Base-by-base conservation (phyloP, 441 rosid genomes). In the Flueggea neowawraea region DNA sequence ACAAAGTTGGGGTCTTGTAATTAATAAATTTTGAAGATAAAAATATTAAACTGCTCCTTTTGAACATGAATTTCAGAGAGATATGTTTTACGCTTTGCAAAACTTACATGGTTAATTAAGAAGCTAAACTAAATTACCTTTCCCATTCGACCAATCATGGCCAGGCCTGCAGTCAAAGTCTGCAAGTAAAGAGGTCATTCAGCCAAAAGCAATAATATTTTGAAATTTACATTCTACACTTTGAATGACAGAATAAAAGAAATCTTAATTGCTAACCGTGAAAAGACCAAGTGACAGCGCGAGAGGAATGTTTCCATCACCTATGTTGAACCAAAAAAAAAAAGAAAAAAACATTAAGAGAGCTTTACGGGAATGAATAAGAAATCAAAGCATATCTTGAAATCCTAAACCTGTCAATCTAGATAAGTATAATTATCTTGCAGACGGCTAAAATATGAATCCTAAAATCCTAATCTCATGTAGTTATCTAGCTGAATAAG, bases 111-210 rank as follows among this genome's bases (percentile, higher is more conserved):
- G 41, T 36, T 22, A 22, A 22, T 22, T 22, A 22, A 31, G 33
- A 31, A 55, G 14, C 31, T 55, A 7, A 22, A 31, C 11, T 10
- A 45, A 66, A 52, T 76, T 70, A 90, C 98, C 97, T 70, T 90
- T 69, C 98, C 98, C 69, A 70, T 60, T 16, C 96, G 95, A 72
- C 90, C 96, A 65, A 90, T 82, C 93, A 87, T 80, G 51, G 97
- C 92, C 65, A 88, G 78, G 12, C 96, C 96, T 67, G 73, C 97
- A 16, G 96, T 88, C 80, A 93, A 78, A 64, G 97, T 87, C 97
- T 90, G 82, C 81, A 80, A 63, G 61, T 68, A 58, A 6, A 64
- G 53, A 59, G 15, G 45, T 61, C 47, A 31, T 28, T 16, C 52
- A 55, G 44, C 47, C 69, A 69, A 49, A 52, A 47, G 54, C 56